Evolutionary conservation across 2,329 filamentous ascomycete species (phyloP), one percentile per base, ranked within the genome.

Genomic region (Aureobasidium sp.): DNA sequence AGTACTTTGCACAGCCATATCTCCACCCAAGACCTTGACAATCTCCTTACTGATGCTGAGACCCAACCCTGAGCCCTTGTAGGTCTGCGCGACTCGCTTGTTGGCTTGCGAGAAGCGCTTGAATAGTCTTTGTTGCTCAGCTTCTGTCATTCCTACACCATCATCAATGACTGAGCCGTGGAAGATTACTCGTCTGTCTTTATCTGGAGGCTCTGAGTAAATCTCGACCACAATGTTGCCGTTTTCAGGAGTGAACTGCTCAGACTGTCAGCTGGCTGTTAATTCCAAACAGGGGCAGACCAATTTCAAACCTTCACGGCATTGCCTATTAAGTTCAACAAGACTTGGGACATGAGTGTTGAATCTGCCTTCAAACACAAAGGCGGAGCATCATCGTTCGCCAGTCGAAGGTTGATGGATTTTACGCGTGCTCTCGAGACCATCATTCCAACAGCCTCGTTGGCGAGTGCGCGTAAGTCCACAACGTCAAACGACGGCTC

Each of bases 41-140:
- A 63, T 22, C 27, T 63, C 62, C 15, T 63, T 63, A 22, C 57
- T 61, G 47, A 63, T 63, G 29, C 58, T 63, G n/a, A 63, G 58
- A 42, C 62, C 62, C 2, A 63, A 31, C 6, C 62, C 62, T 12
- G 44, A 53, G 15, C 62, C 62, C 8, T 59, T 59, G 60, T 63
- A 63, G 9, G 60, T 40, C 31, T 63, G 62, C 4, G 62, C 62
- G 2, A 63, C 58, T 61, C 60, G 50, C 14, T 58, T 60, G 44
- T 63, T 63, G 47, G 57, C 57, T 61, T 63, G 62, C 14, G 62
- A 63, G 44, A 63, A 63, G 8, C 62, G 37, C 24, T 63, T 50
- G 42, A 63, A 63, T 6, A 63, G 31, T 52, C 56, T 45, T 17
- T 61, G 31, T 49, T 63, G 56, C 11, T 63, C 62, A 11, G 39